phyloP scores from a whole-genome alignment of 2,329 filamentous ascomycete species.

The Colletotrichum sp. region DNA sequence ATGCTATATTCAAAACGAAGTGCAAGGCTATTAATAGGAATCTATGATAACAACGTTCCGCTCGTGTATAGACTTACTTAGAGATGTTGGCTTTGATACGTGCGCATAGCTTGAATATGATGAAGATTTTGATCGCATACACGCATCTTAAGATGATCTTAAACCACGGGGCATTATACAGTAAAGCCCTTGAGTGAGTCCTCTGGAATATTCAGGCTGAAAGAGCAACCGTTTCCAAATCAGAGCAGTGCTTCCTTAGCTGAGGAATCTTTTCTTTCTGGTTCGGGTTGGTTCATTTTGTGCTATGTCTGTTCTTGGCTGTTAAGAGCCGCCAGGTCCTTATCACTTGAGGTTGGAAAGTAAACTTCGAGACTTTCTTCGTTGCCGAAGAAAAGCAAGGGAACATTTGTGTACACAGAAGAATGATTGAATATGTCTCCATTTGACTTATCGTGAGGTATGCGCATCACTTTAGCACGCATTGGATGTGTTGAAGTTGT shows the following conservation, averaged over 20 bases:
- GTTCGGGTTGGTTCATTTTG: fast-evolving
- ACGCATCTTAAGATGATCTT: neutral
- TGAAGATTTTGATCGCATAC: neutral
- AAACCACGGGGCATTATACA: neutral
- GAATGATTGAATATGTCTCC: neutral
- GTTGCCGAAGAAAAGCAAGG: fast-evolving
- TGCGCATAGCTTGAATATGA: fast-evolving
- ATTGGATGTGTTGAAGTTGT: neutral
- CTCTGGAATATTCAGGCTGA: neutral
- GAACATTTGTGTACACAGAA: fast-evolving
- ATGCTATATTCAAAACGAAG: neutral
- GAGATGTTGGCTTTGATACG: neutral
- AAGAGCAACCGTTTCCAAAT: fast-evolving
- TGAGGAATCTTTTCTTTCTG: neutral
- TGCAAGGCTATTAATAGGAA: neutral
- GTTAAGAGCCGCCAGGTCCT: neutral
- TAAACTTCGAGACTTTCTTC: fast-evolving
- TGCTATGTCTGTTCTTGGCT: neutral
- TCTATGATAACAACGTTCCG: fast-evolving
- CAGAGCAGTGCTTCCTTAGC: fast-evolving
- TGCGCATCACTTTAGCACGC: neutral
- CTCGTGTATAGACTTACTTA: fast-evolving
- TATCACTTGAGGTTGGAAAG: neutral
- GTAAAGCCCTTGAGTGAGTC: neutral
- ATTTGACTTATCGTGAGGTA: neutral